Evolutionary conservation across 2,329 filamentous ascomycete species (phyloP).

Genomic region (Xylariomycetidae sp.): DNA sequence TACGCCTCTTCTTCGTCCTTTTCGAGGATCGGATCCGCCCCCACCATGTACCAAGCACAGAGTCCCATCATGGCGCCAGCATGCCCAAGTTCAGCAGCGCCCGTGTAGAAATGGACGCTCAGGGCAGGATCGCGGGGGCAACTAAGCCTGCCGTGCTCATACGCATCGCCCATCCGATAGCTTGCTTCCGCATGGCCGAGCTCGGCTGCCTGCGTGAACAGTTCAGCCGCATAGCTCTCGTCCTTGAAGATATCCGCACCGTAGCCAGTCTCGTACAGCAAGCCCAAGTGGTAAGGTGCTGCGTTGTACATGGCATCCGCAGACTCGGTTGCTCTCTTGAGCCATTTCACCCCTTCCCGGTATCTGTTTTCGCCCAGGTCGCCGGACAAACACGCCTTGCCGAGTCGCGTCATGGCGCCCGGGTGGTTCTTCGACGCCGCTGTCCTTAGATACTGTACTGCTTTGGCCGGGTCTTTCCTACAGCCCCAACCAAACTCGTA

Average conservation of each 20-base stretch:
- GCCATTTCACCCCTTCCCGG: slow-evolving; percentile 89
- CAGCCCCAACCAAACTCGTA: slow-evolving; percentile 99
- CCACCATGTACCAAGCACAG: slow-evolving; percentile 97
- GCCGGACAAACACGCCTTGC: slow-evolving; percentile 81
- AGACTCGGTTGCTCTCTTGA: slow-evolving; percentile 86
- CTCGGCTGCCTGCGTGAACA: slow-evolving; percentile 92
- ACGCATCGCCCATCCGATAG: slow-evolving; percentile 88
- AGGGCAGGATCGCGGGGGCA: slow-evolving; percentile 89
- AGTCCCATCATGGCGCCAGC: slow-evolving; percentile 93
- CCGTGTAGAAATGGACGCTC: slow-evolving; percentile 96
- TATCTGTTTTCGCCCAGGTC: slow-evolving; percentile 86
- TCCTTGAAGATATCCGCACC: slow-evolving; percentile 93
- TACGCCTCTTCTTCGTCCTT: slow-evolving; percentile 96
- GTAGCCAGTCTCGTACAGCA: slow-evolving; percentile 87
- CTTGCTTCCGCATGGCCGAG: slow-evolving; percentile 82
- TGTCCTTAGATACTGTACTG: slow-evolving; percentile 85
- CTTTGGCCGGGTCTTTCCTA: slow-evolving; percentile 81
- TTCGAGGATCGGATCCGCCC: slow-evolving; percentile 83
- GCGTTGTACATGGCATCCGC: slow-evolving; percentile 89
- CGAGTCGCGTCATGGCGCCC: slow-evolving; percentile 87
- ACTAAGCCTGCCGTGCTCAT: slow-evolving; percentile 82
- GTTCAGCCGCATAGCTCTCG: slow-evolving; percentile 80
- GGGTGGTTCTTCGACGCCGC: slow-evolving; percentile 92
- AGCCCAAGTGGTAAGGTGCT: slow-evolving; percentile 83
- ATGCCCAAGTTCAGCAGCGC: slow-evolving; percentile 78